Evolutionary conservation across 1,139 yeast species (phyloP).

Genomic region (Lodderomyces oxycetoniae): DNA sequence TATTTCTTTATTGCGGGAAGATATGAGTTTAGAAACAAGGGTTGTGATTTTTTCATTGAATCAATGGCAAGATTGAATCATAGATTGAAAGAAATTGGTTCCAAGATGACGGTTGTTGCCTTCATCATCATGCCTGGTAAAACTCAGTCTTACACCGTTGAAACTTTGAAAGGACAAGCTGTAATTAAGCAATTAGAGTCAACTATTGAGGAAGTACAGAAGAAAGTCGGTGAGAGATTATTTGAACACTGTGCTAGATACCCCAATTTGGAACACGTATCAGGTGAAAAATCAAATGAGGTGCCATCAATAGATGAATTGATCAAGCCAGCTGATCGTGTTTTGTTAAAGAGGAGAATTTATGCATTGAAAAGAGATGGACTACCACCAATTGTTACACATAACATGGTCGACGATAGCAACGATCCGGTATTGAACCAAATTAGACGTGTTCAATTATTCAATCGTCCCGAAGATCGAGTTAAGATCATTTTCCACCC

Average conservation of each 20-base stretch:
- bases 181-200: constrained; percentile 87
- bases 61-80: constrained; percentile 89
- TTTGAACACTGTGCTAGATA: constrained; percentile 87
- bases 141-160: constrained; percentile 91
- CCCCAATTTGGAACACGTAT: constrained; percentile 52
- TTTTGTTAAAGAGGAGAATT: constrained; percentile 84
- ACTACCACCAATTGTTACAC: constrained; percentile 96
- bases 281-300: constrained; percentile 52
- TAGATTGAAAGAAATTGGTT: constrained; percentile 71
- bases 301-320: constrained; percentile 70
- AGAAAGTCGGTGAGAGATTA: constrained; percentile 79
- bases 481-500: constrained; percentile 97
- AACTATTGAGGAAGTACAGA: constrained; percentile 85
- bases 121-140: constrained; percentile 97
- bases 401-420: constrained; percentile 90
- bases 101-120: constrained; percentile 94
- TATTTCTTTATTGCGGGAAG: constrained; percentile 97
- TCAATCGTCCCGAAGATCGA: constrained; percentile 84
- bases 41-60: constrained; percentile 93
- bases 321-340: constrained; percentile 84
- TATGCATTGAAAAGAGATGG: constrained; percentile 86
- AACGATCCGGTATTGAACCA: constrained; percentile 89
- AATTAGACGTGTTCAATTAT: constrained; percentile 85
- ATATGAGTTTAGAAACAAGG: constrained; percentile 94
- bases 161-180: constrained; percentile 94